Conservation (phyloP, 2,329 filamentous ascomycete species). For the Eutypella sp. region DNA sequence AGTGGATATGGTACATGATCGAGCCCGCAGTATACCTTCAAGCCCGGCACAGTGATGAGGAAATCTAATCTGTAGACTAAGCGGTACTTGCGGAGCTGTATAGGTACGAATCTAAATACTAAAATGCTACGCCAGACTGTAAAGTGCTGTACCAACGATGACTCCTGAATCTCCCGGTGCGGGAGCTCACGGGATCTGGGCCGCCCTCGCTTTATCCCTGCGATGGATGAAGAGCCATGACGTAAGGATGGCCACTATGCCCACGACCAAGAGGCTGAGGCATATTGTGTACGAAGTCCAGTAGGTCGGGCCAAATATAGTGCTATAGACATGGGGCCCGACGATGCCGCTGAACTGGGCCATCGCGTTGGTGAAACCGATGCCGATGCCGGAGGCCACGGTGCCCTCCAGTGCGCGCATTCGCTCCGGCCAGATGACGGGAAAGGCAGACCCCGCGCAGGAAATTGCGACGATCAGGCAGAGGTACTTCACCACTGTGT, state of each 20-base stretch:
- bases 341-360: constrained; percentile 37
- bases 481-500: constrained; percentile 30
- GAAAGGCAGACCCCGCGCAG: constrained; percentile 35
- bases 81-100: no score
- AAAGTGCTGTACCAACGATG: no score
- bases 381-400: constrained; percentile 33
- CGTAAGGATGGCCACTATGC: constrained; percentile 16
- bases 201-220: neutral
- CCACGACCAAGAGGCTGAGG: constrained; percentile 16
- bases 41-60: no score
- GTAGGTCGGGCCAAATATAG: constrained; percentile 34
- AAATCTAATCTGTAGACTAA: no score
- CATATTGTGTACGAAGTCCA: constrained; percentile 32
- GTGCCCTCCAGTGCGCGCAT: constrained; percentile 36
- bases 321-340: constrained; percentile 35
- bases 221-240: constrained; percentile 12
- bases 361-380: constrained; percentile 37
- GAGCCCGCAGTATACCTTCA: no score
- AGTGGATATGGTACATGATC: no score
- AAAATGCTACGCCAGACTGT: no score
- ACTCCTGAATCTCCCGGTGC: neutral
- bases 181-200: neutral
- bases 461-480: constrained; percentile 30
- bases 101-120: no score
- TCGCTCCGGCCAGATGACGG: constrained; percentile 39